These are phyloP conservation scores for Solanum chaucha DNA, from an alignment of 257 asterid genomes.

Conservation along the genomic window DNA sequence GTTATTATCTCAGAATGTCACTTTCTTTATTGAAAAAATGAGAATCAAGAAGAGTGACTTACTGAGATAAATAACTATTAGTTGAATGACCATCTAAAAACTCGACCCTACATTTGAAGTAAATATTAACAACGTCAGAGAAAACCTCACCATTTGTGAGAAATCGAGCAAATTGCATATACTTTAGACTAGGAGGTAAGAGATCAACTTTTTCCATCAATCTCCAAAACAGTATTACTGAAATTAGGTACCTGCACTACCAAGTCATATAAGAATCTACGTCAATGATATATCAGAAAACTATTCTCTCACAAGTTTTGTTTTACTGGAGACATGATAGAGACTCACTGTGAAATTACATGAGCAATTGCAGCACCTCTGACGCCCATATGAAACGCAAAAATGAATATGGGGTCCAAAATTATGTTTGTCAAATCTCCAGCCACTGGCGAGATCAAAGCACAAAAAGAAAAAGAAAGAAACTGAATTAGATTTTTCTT, in stretches of 20 bases:
- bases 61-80: neutral
- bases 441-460: slow-evolving; percentile 21
- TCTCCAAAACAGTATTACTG: slow-evolving; percentile 52
- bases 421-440: slow-evolving; percentile 59
- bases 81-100: neutral
- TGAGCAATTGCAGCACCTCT: slow-evolving; percentile 74
- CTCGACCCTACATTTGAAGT: neutral
- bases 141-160: slow-evolving; percentile 50
- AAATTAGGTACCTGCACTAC: slow-evolving; percentile 60
- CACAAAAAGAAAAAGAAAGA: neutral
- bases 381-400: slow-evolving; percentile 43
- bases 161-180: slow-evolving; percentile 58
- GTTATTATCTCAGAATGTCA: neutral
- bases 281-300: neutral
- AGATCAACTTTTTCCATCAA: slow-evolving; percentile 48
- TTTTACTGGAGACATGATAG: neutral
- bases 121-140: neutral
- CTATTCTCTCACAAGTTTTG: neutral
- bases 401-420: slow-evolving; percentile 62
- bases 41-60: neutral
- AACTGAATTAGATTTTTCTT: neutral
- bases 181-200: slow-evolving; percentile 43
- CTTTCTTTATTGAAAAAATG: neutral
- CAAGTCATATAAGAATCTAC: neutral
- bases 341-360: slow-evolving; percentile 67